Evolutionary conservation across 352 stramenopile species (phyloP).

Genomic region (Phytophthora capsici): DNA sequence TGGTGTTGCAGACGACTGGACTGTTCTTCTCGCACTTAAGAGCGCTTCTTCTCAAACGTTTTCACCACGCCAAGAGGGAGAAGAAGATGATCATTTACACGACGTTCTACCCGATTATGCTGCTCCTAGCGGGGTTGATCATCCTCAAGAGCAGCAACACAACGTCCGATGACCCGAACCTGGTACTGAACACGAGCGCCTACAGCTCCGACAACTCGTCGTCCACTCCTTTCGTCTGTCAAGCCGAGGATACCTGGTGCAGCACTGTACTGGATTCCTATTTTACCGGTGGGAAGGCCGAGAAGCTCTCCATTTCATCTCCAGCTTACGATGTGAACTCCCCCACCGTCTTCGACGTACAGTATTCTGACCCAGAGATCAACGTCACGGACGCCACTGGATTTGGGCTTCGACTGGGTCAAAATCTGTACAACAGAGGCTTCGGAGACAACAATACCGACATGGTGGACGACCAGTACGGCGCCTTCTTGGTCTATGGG

Average conservation of each 20-base stretch:
- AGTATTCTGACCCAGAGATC: slow-evolving; percentile 44
- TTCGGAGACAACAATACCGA: slow-evolving; percentile 22
- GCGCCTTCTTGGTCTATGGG: slow-evolving; percentile 44
- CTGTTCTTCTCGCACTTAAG: slow-evolving; percentile 39
- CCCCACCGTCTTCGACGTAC: slow-evolving; percentile 52
- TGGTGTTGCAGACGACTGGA: slow-evolving; percentile 9
- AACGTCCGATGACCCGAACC: slow-evolving; percentile 40
- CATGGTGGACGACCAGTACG: slow-evolving; percentile 35
- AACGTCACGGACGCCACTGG: slow-evolving; percentile 45
- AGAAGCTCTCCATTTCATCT: slow-evolving; percentile 17
- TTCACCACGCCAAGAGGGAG: slow-evolving; percentile 51
- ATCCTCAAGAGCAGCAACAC: slow-evolving; percentile 42
- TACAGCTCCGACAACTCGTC: slow-evolving; percentile 29
- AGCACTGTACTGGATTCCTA: slow-evolving; percentile 30
- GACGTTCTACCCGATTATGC: slow-evolving; percentile 48
- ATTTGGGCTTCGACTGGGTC: slow-evolving; percentile 37
- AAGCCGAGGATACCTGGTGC: slow-evolving; percentile 38
- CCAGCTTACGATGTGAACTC: slow-evolving; percentile 33
- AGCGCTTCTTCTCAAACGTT: slow-evolving; percentile 55
- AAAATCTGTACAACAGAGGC: slow-evolving; percentile 49
- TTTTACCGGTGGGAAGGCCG: slow-evolving; percentile 33
- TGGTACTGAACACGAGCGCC: slow-evolving; percentile 30
- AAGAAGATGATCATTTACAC: slow-evolving; percentile 54
- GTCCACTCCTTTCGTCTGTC: slow-evolving; percentile 42
- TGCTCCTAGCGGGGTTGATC: slow-evolving; percentile 50